Conservation (phyloP, 352 stramenopile genomes). For the Phytopythium cucurbitacearum region DNA sequence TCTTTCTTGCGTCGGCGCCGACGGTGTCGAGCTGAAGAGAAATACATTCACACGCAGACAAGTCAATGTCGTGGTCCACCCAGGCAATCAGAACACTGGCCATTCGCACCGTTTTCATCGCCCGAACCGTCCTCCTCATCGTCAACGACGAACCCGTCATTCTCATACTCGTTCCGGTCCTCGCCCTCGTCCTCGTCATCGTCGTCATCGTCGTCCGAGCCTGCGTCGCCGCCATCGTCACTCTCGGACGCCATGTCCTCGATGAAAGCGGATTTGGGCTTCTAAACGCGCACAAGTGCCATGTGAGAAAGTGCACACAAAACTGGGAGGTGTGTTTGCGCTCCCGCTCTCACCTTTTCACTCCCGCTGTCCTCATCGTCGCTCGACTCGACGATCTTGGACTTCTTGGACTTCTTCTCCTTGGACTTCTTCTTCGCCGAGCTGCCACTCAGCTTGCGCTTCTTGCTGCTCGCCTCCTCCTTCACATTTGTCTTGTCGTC, state of each 20-base stretch:
- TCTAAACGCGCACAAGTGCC: constrained; percentile 23
- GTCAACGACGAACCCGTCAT: constrained; percentile 87
- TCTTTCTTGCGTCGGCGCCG: constrained; percentile 82
- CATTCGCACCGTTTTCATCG: constrained; percentile 50
- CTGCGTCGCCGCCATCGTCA: constrained; percentile 54
- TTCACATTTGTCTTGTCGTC: constrained; percentile 29
- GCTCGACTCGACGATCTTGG: constrained; percentile 41
- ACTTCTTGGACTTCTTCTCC: constrained; percentile 62
- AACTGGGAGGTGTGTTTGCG: constrained; percentile 3
- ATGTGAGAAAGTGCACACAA: constrained; percentile 3
- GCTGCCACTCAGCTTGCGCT: constrained; percentile 54
- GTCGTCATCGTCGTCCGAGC: constrained; percentile 64
- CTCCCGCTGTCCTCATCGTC: constrained; percentile 69
- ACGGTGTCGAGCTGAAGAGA: constrained; percentile 42
- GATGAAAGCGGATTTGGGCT: constrained; percentile 80
- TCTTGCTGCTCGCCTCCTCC: constrained; percentile 30
- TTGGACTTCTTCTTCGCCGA: constrained; percentile 42
- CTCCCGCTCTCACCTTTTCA: constrained; percentile 35
- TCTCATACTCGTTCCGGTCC: constrained; percentile 88
- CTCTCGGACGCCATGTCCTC: constrained; percentile 89
- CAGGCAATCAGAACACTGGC: neutral
- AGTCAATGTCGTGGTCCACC: neutral
- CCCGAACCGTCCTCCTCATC: constrained; percentile 76
- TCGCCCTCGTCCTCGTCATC: constrained; percentile 83
- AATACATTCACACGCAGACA: neutral